Evolutionary conservation across 306 rosid genomes (phyloP), one percentile per base, ranked within the genome.

Genomic region (Dalbergia oliveri): DNA sequence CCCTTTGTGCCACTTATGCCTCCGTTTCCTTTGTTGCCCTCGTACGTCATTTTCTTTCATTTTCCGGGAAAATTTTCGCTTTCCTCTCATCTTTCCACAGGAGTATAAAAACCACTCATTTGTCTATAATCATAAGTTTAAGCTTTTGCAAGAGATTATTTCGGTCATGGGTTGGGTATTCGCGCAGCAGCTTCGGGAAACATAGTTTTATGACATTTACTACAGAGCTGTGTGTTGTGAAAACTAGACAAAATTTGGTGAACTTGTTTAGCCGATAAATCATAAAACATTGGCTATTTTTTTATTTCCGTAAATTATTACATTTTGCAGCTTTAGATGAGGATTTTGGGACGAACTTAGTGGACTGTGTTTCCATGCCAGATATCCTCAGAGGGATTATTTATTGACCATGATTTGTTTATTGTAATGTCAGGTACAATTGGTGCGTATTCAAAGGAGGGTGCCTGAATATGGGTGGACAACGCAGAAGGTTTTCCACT

Each of bases 381-480:
- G 11, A 9, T 13, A 43, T 62, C 53, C 49, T 41, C 9, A n/a
- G 39, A 68, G 51, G 73, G 26, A 49, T 37, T 66, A 49, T 37
- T 66, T 5, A 37, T 33, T 56, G 19, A 21, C 47, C 26, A 18
- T 66, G 53, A 37, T 7, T 21, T 41, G 21, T 56, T 66, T 43
- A 9, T 21, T 53, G 23, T 68, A 57, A 15, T 26, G 14, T 44
- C 82, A 92, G 95, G 82, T 88, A 14, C 97, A 92, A 90, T 68
- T 92, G 53, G 69, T 89, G 49, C 86, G 97, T 6, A 90, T 92
- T 89, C 93, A 92, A 63, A 58, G 80, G 75, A 88, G 95, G 85
- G 90, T 92, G 5, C 93, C 90, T 8, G 97, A 90, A 78, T 90
- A 81, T 83, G 97, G 92, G 16, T 92, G 95, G 93, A 92, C 97